phyloP scores from a whole-genome alignment of 2,329 filamentous ascomycete genomes.

The Fusarium sp. region DNA sequence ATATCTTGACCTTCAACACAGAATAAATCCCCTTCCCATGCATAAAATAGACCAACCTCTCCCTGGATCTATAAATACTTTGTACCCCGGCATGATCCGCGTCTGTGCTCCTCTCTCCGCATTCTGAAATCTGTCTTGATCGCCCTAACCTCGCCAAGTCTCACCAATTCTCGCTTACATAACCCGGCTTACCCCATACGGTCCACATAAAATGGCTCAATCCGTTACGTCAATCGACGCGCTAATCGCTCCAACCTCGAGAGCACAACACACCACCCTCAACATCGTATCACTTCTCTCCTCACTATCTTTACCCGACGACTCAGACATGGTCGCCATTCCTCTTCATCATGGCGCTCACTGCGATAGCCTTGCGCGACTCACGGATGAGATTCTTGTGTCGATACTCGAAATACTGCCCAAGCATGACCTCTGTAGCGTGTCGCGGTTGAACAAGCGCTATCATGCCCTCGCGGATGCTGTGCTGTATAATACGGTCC shows the following conservation, averaged over 20 bases:
- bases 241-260: conserved; percentile 8
- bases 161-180: conserved; percentile 1
- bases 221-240: conserved; percentile 1
- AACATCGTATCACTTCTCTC: not conserved
- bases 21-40: too few species aligned
- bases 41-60: too few species aligned
- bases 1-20: not conserved
- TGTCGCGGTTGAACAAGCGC: conserved; percentile 54
- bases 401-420: conserved; percentile 52
- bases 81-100: not conserved
- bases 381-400: conserved; percentile 53
- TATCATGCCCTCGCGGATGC: conserved; percentile 58
- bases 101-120: not conserved
- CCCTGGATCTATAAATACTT: not conserved
- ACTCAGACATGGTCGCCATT: conserved; percentile 10
- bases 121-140: not conserved
- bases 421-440: conserved; percentile 53
- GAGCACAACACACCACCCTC: conserved; percentile 15
- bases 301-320: not conserved
- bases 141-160: not conserved
- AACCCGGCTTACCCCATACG: conserved; percentile 19
- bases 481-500: conserved; percentile 57
- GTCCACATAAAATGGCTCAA: conserved; percentile 25
- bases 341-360: not conserved
- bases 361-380: conserved; percentile 33